Base-by-base conservation (phyloP, 2,329 filamentous ascomycete genomes). In the Escovopsis weberi region DNA sequence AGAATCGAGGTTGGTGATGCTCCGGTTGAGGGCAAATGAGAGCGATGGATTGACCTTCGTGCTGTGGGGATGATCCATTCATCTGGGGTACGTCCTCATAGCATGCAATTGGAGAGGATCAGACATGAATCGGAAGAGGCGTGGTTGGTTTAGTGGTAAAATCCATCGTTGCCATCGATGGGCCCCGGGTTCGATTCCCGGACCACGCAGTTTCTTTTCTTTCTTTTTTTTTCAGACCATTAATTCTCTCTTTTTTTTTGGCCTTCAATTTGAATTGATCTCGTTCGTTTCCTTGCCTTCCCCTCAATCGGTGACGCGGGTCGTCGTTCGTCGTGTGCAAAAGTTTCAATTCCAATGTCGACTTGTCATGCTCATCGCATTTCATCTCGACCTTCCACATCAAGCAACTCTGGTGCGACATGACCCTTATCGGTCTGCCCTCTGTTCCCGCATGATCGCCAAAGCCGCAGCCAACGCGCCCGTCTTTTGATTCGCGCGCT, bases 61-160 rank as follows among this genome's bases (percentile, higher is more conserved):
- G 15, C 2, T 15, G 15, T 15, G 15, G 15, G 15, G 15, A 15
- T 15, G 15, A 15, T 15, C 15, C 15, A 15, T 15, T 15, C 15
- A 15, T 15, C 15, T 15, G 2, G 15, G 15, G 15, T 15, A 15
- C 15, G 15, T 15, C 15, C 15, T 15, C 15, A 15, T 15, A 15
- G 2, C 15, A 15, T 15, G 15, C 15, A 15, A 2, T 15, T 15
- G 15, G 15, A 2, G 15, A n/a, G n/a, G n/a, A n/a, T n/a, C 15
- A 15, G 2, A 15, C 15, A 5, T 7, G 33, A 26, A 38, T 28
- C 30, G 15, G n/a, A 35, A 30, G 18, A 28, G 35, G 48, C 48
- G 48, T 50, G 43, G 45, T 47, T 50, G 48, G 48, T 50, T 50
- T 49, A 50, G 48, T 50, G 48, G 48, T 50, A 50, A 49, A 50